Percentiles rank a stretch among this genome's conserved stretches.
phyloP scores from a whole-genome alignment of 2,329 filamentous ascomycete species.

The Diaporthe sp. region DNA sequence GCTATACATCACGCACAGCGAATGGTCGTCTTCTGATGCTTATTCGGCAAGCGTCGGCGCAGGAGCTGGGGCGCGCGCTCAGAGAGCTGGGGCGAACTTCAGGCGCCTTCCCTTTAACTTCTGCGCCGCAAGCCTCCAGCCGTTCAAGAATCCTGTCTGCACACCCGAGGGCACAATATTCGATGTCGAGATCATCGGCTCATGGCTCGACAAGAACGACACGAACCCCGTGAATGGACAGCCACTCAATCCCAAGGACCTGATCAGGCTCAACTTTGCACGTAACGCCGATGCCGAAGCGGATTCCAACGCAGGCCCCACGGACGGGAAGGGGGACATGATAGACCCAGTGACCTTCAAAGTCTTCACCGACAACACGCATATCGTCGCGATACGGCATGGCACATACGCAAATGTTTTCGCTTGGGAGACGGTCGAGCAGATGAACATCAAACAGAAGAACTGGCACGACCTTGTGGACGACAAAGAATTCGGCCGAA shows the following conservation, averaged over 20 bases:
- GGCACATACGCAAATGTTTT: slow-evolving; percentile 94
- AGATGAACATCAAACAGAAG: slow-evolving; percentile 96
- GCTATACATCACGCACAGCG: slow-evolving; percentile 90
- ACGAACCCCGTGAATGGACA: slow-evolving; percentile 92
- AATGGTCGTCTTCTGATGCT: slow-evolving; percentile 94
- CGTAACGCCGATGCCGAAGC: slow-evolving; percentile 83
- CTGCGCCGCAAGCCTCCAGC: slow-evolving; percentile 95
- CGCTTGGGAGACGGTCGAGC: slow-evolving; percentile 93
- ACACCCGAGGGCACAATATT: slow-evolving; percentile 90
- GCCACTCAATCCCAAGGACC: slow-evolving; percentile 82
- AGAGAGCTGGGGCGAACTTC: slow-evolving; percentile 76
- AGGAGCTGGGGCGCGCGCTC: slow-evolving; percentile 72
- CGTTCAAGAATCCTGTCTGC: slow-evolving; percentile 95
- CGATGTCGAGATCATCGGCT: slow-evolving; percentile 92
- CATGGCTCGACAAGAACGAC: slow-evolving; percentile 93
- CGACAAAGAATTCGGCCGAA: slow-evolving; percentile 87
- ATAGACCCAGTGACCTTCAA: slow-evolving; percentile 98
- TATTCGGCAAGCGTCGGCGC: slow-evolving; percentile 86
- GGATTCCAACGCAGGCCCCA: slow-evolving; percentile 58
- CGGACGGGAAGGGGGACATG: slow-evolving; percentile 79
- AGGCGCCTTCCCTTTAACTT: slow-evolving; percentile 97
- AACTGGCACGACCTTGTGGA: slow-evolving; percentile 93
- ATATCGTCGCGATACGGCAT: slow-evolving; percentile 89
- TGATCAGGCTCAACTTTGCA: slow-evolving; percentile 92
- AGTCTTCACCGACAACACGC: slow-evolving; percentile 97